Percentiles rank a stretch among this genome's conserved stretches.
Evolutionary conservation across 129 eudicot genomes (phyloP).

Genomic region (Centrapalus pauciflorus): DNA sequence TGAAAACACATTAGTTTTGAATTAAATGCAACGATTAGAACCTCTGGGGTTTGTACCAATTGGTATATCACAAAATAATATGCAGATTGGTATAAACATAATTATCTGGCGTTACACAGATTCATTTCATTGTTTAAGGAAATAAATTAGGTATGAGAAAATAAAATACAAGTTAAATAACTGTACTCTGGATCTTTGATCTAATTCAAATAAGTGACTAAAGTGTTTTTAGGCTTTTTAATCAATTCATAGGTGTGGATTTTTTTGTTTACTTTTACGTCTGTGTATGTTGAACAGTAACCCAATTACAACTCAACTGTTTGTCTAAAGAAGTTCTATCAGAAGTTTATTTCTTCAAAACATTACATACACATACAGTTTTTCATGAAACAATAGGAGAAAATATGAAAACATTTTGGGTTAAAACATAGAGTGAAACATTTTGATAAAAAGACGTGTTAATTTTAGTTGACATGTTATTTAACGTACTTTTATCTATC

Average conservation of each 20-base stretch:
- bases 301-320: background rate
- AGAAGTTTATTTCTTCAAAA: background rate
- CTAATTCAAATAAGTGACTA: background rate
- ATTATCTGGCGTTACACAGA: too few relatives aligned
- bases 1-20: background rate
- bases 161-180: background rate
- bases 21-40: background rate
- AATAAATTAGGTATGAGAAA: background rate
- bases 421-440: background rate
- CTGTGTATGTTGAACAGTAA: background rate
- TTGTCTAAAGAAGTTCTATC: background rate
- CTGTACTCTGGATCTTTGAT: background rate
- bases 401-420: background rate
- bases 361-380: too few relatives aligned
- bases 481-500: too few relatives aligned
- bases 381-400: background rate
- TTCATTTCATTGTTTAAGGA: background rate
- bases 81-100: background rate
- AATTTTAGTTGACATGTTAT: background rate
- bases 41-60: background rate
- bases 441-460: background rate
- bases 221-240: background rate
- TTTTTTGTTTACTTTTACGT: background rate
- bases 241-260: background rate
- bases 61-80: background rate